Conservation (phyloP, 768 basidiomycete species). For the Clitopilus hobsonii region DNA sequence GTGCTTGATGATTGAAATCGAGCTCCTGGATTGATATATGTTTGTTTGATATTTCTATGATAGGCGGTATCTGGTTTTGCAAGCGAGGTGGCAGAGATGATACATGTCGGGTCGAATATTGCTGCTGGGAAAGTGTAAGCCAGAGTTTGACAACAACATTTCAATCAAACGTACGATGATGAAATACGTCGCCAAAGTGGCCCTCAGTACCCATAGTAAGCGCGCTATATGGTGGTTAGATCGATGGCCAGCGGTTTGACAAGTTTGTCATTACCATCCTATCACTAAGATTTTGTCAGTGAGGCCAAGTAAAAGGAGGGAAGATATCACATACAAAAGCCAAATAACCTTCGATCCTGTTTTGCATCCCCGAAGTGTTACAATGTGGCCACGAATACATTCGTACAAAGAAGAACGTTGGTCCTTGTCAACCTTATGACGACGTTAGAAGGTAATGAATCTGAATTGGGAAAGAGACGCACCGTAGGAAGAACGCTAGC, state of each 20-base stretch:
- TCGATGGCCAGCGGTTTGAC: not conserved
- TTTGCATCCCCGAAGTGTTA: slow-evolving; percentile 87
- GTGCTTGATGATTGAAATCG: slow-evolving; percentile 1
- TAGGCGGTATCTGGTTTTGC: not conserved
- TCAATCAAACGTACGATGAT: not conserved
- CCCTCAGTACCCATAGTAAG: slow-evolving; percentile 45
- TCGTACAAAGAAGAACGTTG: slow-evolving; percentile 80
- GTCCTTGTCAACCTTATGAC: slow-evolving; percentile 72
- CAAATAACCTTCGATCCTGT: slow-evolving; percentile 90
- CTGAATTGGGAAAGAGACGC: slow-evolving; percentile 15
- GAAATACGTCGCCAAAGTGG: too few relatives aligned
- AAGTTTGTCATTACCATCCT: slow-evolving; percentile 29
- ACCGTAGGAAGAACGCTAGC: slow-evolving; percentile 78
- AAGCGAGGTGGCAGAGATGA: not conserved
- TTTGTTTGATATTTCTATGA: not conserved
- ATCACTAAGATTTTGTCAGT: slow-evolving; percentile 21
- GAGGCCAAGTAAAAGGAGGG: slow-evolving; percentile 1
- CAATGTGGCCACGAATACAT: slow-evolving; percentile 83
- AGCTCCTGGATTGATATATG: not conserved
- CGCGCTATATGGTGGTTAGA: too few relatives aligned
- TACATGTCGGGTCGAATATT: not conserved
- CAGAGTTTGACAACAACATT: too few relatives aligned
- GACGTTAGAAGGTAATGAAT: slow-evolving; percentile 7
- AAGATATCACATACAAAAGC: slow-evolving; percentile 54
- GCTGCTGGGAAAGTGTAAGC: not conserved